Conservation (phyloP, 2,329 filamentous ascomycete species). For the Botrytis paeoniae region DNA sequence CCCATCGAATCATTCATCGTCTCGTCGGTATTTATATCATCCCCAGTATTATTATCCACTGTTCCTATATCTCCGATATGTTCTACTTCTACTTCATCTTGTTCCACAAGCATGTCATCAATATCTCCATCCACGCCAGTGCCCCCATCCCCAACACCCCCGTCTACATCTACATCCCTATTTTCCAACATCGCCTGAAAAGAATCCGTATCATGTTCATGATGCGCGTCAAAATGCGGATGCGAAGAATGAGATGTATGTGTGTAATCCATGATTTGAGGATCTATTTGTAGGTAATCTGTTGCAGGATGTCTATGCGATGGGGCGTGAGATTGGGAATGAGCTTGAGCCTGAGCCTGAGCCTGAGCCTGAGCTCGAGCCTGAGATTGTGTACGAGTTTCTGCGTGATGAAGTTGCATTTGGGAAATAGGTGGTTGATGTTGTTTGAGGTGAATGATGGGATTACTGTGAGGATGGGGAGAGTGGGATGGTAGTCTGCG, state of each 20-base stretch:
- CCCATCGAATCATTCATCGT: background rate
- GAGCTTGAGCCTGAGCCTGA: background rate
- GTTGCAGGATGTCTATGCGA: conserved; percentile 6
- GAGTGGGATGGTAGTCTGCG: conserved; percentile 29
- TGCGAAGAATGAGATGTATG: conserved; percentile 15
- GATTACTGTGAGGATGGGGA: conserved; percentile 15
- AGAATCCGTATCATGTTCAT: conserved; percentile 25
- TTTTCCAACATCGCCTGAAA: conserved; percentile 31
- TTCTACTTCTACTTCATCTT: conserved; percentile 29
- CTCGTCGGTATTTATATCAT: background rate
- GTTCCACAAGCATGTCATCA: conserved; percentile 35
- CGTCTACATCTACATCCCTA: background rate
- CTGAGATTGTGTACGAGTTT: conserved; percentile 3
- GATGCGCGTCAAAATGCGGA: conserved; percentile 20
- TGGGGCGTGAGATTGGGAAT: background rate
- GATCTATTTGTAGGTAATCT: conserved; percentile 52
- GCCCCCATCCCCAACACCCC: conserved; percentile 14
- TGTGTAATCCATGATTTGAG: conserved; percentile 55
- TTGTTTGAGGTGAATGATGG: conserved; percentile 14
- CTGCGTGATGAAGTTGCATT: conserved; percentile 19
- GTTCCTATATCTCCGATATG: background rate
- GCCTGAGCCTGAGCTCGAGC: background rate
- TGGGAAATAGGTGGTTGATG: conserved; percentile 17
- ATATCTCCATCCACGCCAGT: conserved; percentile 30
- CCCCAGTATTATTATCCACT: conserved; percentile 11